Evolutionary conservation across 495 filamentous ascomycete species (phyloP).

Genomic region (Penicillium longicatenatum): DNA sequence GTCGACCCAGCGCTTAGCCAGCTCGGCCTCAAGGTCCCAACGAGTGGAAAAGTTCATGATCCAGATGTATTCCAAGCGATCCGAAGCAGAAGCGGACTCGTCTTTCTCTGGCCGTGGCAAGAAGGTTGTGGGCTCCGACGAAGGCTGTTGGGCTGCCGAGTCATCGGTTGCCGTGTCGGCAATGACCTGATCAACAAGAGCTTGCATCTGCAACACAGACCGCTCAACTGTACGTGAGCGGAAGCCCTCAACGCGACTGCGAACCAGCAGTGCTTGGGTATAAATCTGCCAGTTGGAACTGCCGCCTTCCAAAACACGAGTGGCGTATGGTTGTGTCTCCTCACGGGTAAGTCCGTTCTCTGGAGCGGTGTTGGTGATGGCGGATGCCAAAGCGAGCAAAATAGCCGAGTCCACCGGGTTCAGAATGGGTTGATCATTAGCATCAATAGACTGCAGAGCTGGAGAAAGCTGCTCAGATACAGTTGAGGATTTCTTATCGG

Average conservation of each 20-base stretch:
- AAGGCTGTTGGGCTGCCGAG: conserved; percentile 31
- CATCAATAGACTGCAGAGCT: conserved; percentile 62
- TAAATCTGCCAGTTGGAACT: conserved; percentile 98
- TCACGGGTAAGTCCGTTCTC: conserved; percentile 84
- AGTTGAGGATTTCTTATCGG: conserved; percentile 47
- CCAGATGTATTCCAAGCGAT: conserved; percentile 81
- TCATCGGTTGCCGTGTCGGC: conserved; percentile 69
- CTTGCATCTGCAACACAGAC: conserved; percentile 90
- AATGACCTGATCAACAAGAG: conserved; percentile 93
- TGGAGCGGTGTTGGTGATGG: conserved; percentile 85
- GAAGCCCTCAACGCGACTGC: conserved; percentile 86
- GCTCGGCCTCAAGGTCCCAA: conserved; percentile 92
- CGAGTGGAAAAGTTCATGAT: conserved; percentile 78
- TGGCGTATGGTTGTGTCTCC: conserved; percentile 88
- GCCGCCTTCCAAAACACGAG: conserved; percentile 82
- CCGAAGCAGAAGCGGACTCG: conserved; percentile 74
- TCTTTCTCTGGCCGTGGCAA: conserved; percentile 73
- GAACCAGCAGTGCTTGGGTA: conserved; percentile 84
- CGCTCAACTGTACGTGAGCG: conserved; percentile 83
- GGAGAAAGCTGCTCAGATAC: conserved; percentile 60
- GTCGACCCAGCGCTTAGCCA: conserved; percentile 86
- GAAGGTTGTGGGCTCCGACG: conserved; percentile 64
- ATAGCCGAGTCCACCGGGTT: conserved; percentile 83
- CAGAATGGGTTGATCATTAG: conserved; percentile 80
- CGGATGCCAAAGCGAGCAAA: conserved; percentile 77